Conservation (phyloP, 2,329 filamentous ascomycete genomes). For the Curvularia sp. region DNA sequence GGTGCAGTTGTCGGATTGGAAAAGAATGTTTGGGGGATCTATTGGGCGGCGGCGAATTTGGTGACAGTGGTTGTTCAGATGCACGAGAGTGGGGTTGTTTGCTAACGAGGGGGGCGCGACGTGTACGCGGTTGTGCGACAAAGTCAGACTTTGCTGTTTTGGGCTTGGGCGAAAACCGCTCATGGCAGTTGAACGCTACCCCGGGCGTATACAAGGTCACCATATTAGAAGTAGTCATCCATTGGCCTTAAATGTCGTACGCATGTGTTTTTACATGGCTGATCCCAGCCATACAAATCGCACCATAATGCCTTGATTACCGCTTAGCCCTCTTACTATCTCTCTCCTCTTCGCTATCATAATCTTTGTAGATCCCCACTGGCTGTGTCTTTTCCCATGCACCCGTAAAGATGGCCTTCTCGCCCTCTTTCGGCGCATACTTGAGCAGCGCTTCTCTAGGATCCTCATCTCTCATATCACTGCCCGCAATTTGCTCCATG, state of each 20-base stretch:
- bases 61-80: slow-evolving; percentile 13
- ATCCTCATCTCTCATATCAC: slow-evolving; percentile 94
- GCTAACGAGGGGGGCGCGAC: slow-evolving; percentile 20
- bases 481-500: slow-evolving; percentile 84
- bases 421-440: slow-evolving; percentile 91
- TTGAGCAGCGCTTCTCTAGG: slow-evolving; percentile 91
- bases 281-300: slow-evolving; percentile 13
- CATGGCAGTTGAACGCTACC: neutral
- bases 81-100: slow-evolving; percentile 20
- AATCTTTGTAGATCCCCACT: slow-evolving; percentile 85
- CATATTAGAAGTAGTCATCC: neutral
- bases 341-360: slow-evolving; percentile 85
- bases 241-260: neutral
- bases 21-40: neutral
- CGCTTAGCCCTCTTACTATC: slow-evolving; percentile 64
- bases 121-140: slow-evolving; percentile 24
- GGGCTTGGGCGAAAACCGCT: slow-evolving; percentile 11
- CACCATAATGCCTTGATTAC: slow-evolving; percentile 15
- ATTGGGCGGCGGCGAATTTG: slow-evolving; percentile 9
- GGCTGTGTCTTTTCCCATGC: slow-evolving; percentile 94
- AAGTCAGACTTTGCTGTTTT: slow-evolving; percentile 6
- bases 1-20: slow-evolving; percentile 1
- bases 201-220: neutral
- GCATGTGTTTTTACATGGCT: slow-evolving; percentile 18
- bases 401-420: slow-evolving; percentile 92